Evolutionary conservation across 768 basidiomycete species (phyloP), one percentile per base, ranked within the genome.

Genomic region (Baorangia bicolor): DNA sequence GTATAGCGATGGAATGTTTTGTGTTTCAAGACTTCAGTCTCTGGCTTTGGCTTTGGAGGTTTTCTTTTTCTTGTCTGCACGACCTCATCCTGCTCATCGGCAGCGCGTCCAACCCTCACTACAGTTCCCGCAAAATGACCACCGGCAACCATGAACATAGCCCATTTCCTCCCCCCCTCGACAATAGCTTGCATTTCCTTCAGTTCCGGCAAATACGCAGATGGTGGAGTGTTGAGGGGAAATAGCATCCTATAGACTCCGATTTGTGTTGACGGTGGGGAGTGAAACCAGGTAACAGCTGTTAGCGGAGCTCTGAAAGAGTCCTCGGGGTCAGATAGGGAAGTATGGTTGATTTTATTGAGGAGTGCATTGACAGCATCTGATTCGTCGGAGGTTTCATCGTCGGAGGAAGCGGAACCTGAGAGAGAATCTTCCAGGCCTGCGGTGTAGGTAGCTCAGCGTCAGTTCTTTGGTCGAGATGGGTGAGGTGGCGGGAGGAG

Each of bases 1-100:
- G 97, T 99, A 70, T 99, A 99, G 2, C 97, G 87, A 72, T 98
- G 97, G 70, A 98, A 98, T 2, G 97, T 98, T 73, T 98, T 99
- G 66, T 94, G 92, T 60, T 78, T 77, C 39, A 99, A 60, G 1
- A 98, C 82, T 65, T 94, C 93, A 0, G 83, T 84, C 51, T 94
- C 91, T 4, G 87, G 80, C 69, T 83, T 90, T 20, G 87, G 82
- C 56, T 79, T 83, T 64, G 82, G 87, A 16, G 71, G 76, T 55
- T 84, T 88, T 66, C 80, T 79, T 60, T 77, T 84, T 70, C 77
- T 62, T 65, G 74, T 70, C 56, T 72, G 71, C 57, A 77, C 69
- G 49, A 71, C 64, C 27, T 59, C 60, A 37, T 65, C 67, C 49
- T 73, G 73, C 4, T 83, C 82, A 7, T 78, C 77, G 16, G 74